Base-by-base conservation (phyloP, 2,329 filamentous ascomycete genomes). In the Penicillium sp. region DNA sequence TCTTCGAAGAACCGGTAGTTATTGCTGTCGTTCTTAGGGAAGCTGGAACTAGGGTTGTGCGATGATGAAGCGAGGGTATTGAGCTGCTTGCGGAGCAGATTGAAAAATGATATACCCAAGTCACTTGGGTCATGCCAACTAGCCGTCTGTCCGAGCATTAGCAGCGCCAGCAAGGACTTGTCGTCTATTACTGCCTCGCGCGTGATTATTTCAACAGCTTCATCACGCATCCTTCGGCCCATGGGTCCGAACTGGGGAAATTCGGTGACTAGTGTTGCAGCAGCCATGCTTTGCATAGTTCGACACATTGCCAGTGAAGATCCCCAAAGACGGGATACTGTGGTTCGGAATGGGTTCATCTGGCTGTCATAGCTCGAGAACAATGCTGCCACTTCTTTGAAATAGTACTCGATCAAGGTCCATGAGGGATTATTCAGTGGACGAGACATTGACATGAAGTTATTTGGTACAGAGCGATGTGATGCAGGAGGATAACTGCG, bases 341-440 rank as follows among this genome's bases (percentile, higher is more conserved):
- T 82, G 2, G 80, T 82, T 38, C 84, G 76, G 61, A 86, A 87
- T 0, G 84, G 83, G 62, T 87, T 87, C 62, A 85, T 76, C 13
- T 79, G 75, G 21, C 84, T 85, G 68, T 87, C 85, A 63, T 85
- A 87, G 57, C 82, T 85, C n/a, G 84, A 87, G 68, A 85, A 87
- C 10, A 87, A 71, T 4, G 78, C 79, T 48, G 83, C 85, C 3
- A 86, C 83, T 58, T 86, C 82, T 63, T 82, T 82, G 72, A 87
- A 87, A 63, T 87, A 87, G 62, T 87, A 84, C 47, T 86, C 83
- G 10, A 87, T 81, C 16, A 87, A 73, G 45, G 82, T 78, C 46
- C 82, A 84, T 4, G 82, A 80, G 19, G 80, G 74, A 46, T 83
- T 80, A 44, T 75, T 75, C 55, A 81, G 62, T 36, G 68, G 74